Percentiles rank a stretch among this genome's conserved stretches.
Evolutionary conservation across 208 protist genomes (phyloP).

Genomic region (Trypanosoma lewisi): DNA sequence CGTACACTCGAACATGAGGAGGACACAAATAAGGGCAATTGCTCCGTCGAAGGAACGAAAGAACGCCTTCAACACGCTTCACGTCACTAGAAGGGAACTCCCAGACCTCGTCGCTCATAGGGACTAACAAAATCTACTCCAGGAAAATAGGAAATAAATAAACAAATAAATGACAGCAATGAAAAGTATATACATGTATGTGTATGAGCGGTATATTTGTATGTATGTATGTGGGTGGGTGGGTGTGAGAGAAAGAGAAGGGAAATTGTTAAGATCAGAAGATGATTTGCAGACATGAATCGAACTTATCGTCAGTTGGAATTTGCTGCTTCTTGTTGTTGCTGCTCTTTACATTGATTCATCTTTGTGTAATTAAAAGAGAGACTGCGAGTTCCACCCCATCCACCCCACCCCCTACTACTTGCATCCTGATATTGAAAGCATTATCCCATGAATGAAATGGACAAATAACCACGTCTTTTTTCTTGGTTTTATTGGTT

Average conservation of each 20-base stretch:
- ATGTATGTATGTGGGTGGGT: neutral
- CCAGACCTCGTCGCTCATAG: slow-evolving; percentile 18
- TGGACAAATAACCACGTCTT: neutral
- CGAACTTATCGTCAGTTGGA: too few relatives aligned
- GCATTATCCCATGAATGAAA: too few relatives aligned
- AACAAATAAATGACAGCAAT: slow-evolving; percentile 1
- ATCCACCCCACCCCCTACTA: neutral
- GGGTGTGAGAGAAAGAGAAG: neutral
- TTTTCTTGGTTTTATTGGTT: too few relatives aligned
- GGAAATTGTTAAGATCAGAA: too few relatives aligned
- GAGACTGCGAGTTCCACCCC: too few relatives aligned
- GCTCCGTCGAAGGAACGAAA: slow-evolving; percentile 15
- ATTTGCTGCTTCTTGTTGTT: slow-evolving; percentile 7
- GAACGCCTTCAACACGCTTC: slow-evolving; percentile 1
- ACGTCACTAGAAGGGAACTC: slow-evolving; percentile 13
- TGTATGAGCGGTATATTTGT: neutral
- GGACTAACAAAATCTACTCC: neutral
- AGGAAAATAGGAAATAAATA: slow-evolving; percentile 9
- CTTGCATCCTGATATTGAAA: neutral
- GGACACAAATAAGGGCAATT: slow-evolving; percentile 14
- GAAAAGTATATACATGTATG: neutral
- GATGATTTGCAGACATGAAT: too few relatives aligned
- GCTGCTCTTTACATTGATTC: slow-evolving; percentile 5
- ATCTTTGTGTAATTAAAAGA: neutral
- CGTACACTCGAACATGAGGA: slow-evolving; percentile 7